Evolutionary conservation across 352 stramenopile genomes (phyloP), one percentile per base, ranked within the genome.

Genomic region (Phytophthora foliorum): DNA sequence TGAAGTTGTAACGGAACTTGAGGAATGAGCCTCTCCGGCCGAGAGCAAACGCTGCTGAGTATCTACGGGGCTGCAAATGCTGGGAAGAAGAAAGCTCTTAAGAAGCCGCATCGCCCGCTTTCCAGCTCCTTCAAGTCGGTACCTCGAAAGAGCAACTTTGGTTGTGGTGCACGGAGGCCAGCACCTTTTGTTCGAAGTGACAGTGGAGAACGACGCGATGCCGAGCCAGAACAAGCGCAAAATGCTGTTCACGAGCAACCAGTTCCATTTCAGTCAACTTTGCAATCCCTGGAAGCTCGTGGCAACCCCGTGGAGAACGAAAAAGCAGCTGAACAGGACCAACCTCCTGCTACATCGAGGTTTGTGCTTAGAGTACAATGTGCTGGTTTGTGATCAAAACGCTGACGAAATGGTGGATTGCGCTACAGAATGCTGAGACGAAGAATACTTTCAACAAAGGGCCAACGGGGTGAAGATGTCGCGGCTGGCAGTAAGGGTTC

Each of bases 31-130:
- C 45, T 65, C 29, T 80, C 72, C 4, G 72, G 69, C 6, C 60
- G 72, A 6, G 56, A 78, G 32, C 60, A 78, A 49, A 84, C 71
- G 27, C 60, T 84, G 48, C 49, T 75, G 39, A 57, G 46, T 38
- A 84, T 84, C 54, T 84, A 84, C 58, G 73, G 76, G 39, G 45
- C 29, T 51, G 39, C 10, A 0, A 34, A 48, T 21, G 39, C 52
- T 22, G 31, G 13, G 36, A 46, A 22, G 4, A 63, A 60, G n/a
- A 50, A 44, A 21, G 1, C 2, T 11, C 10, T 9, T 7, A 72
- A 57, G 50, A 72, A 69, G 32, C 66, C 70, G 0, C 50, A 68
- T 7, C 59, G 61, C 14, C 59, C 65, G 4, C 19, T 13, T 8
- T 58, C 59, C 21, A 59, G 7, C 4, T 39, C 46, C 3, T 25